Evolutionary conservation across 2,329 filamentous ascomycete species (phyloP), one percentile per base, ranked within the genome.

Genomic region (Trichoderma lentiforme): DNA sequence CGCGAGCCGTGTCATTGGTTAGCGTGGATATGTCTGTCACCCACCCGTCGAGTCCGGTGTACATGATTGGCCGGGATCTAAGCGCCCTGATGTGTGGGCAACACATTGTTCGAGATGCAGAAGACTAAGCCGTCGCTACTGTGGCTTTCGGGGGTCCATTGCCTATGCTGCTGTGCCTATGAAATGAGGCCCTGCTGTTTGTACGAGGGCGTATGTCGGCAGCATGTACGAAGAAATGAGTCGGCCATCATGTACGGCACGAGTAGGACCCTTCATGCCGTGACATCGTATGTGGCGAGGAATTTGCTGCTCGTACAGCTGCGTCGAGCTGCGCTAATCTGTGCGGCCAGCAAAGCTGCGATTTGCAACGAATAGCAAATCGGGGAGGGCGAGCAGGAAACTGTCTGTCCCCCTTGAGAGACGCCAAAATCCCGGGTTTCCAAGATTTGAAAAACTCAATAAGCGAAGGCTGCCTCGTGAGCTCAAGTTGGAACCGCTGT

Each of bases 1-100:
- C 57, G 65, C 69, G 57, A 66, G 56, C 70, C 53, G 65, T 61
- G 24, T 75, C 34, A 81, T 81, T 81, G 80, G 80, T 63, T 70
- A 60, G 70, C 70, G 61, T 73, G 72, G 73, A 64, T 66, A 71
- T 75, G 75, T 74, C 76, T 74, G 77, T 81, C 80, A 81, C 80
- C 77, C 76, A 79, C 75, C 75, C 74, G 73, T 65, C 71, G 67
- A 72, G 74, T 72, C 60, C 73, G 61, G 73, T 70, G 62, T 70
- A 72, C 71, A 71, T 81, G 80, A 81, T 81, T 81, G 80, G 80
- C 72, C 61, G 75, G 64, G 53, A 74, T 75, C 74, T 80, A 80
- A 80, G 79, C 79, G 79, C 79, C 79, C 76, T 63, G 71, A 72
- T 72, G 61, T 68, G 71, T 68, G 71, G 64, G 71, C 71, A 72